Base-by-base conservation (phyloP, 805 yeast species). In the Metschnikowia chrysomelidarum region DNA sequence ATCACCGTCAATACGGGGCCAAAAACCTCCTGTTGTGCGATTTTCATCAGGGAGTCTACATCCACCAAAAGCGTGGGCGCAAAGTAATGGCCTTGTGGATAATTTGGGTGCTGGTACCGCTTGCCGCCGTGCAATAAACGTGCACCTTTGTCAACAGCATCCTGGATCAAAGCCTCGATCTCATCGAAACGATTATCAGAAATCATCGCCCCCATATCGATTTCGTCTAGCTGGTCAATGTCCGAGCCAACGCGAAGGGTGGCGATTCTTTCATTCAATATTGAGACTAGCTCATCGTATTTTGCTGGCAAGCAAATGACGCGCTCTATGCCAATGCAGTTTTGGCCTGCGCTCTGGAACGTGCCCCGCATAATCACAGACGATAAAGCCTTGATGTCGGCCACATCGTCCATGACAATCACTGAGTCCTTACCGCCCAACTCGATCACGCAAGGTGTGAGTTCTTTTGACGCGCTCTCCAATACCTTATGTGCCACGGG, bases 151-250 rank as follows among this genome's bases (percentile, higher is more conserved):
- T 59, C 47, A 0, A 87, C 87, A 0, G 97, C 95, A 44, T 81
- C 86, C 8, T 72, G 54, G 14, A 93, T 74, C 46, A 87, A 71
- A 6, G 54, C 59, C 54, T 87, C 93, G 25, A 93, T 62, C 27
- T 70, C 67, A 10, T 66, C 78, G 53, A 91, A 87, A 46, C 95
- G 74, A 23, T 76, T 73, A 50, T 80, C 84, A 25, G 88, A 82
- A 38, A 91, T 86, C 76, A 87, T 82, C 6, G 98, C 97, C 30
- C 99, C 99, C 85, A 93, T 80, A 56, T 93, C 98, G 30, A 93
- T 82, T 47, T 82, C 93, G 48, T 85, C 94, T 32, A 80, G 70
- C 57, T 87, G 95, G 57, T 91, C 98, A 31, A 93, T 84, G 53
- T 87, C 93, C 4, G 96, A 85, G 9, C 99, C 98, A 6, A 88